Base-by-base conservation (phyloP, 1,284 basidiomycete species). In the Tremellales sp. region DNA sequence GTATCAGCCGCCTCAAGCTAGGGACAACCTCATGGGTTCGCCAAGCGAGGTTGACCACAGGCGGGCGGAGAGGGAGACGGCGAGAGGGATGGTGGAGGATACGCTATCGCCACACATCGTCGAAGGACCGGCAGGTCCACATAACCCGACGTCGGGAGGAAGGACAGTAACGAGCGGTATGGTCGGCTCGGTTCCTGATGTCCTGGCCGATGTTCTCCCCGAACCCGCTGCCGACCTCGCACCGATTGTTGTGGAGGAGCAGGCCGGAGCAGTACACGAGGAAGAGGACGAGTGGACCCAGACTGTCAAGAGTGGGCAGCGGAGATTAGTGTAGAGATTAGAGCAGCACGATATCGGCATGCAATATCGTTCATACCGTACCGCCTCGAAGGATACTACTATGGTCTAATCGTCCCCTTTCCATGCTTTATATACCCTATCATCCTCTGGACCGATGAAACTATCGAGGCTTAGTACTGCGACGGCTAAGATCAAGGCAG, bases 371-470 rank as follows among this genome's bases (percentile, higher is more conserved):
- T n/a, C n/a, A n/a, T n/a, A n/a, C n/a, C n/a, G n/a, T n/a, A n/a
- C n/a, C n/a, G n/a, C n/a, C n/a, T n/a, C n/a, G n/a, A n/a, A n/a
- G n/a, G n/a, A n/a, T n/a, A n/a, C n/a, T n/a, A 8, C 29, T 31
- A 31, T 15, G 29, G 8, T 31, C 24, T 27, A 43, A 42, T 40
- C 26, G 27, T 26, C 37, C 7, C 52, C 51, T 45, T 55, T 51
- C 65, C 59, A 65, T 43, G 43, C 24, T 33, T 33, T 47, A 43
- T 58, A 68, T 21, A 61, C 53, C 17, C 51, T 59, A 42, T 68
- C 68, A 46, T 70, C 67, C 17, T 64, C 45, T 35, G 61, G 58
- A 10, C 68, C 63, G 22, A 68, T 60, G 31, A 66, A 63, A 26
- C 64, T 50, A 40, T 10, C n/a, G 25, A n/a, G 10, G 31, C 8